Conservation (phyloP, 345 rosid species). For the Rhodomyrtus tomentosa region DNA sequence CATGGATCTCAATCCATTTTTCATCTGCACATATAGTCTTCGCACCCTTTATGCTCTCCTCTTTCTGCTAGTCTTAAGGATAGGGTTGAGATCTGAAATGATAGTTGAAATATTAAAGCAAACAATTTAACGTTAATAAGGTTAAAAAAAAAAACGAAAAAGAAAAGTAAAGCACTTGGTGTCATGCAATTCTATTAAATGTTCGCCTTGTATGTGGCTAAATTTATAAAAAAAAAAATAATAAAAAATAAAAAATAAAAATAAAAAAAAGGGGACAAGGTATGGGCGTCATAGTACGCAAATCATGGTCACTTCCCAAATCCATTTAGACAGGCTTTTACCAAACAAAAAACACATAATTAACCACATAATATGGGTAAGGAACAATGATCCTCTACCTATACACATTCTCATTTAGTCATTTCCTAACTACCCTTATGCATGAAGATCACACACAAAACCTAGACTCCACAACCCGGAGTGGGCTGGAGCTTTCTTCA, state of each 20-base stretch:
- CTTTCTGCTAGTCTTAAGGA: background rate
- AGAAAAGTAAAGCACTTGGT: background rate
- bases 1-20: background rate
- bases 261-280: too few species aligned
- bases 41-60: background rate
- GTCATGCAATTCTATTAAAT: background rate
- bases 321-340: background rate
- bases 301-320: background rate
- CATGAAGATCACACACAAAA: too few species aligned
- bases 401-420: conserved; percentile 5
- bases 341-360: background rate
- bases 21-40: background rate
- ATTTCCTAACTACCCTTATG: too few species aligned
- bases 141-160: background rate
- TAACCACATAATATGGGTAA: background rate
- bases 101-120: background rate
- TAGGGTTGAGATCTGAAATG: background rate
- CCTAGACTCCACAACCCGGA: conserved; percentile 21
- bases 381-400: background rate
- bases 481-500: conserved; percentile 41
- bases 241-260: too few species aligned
- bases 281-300: background rate
- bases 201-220: too few species aligned
- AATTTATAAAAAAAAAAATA: too few species aligned
- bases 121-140: background rate